A percentile compares a stretch with the other conserved stretches of the same genome.
Conservation (phyloP, 1,284 basidiomycete genomes). For the Ustilago nuda region DNA sequence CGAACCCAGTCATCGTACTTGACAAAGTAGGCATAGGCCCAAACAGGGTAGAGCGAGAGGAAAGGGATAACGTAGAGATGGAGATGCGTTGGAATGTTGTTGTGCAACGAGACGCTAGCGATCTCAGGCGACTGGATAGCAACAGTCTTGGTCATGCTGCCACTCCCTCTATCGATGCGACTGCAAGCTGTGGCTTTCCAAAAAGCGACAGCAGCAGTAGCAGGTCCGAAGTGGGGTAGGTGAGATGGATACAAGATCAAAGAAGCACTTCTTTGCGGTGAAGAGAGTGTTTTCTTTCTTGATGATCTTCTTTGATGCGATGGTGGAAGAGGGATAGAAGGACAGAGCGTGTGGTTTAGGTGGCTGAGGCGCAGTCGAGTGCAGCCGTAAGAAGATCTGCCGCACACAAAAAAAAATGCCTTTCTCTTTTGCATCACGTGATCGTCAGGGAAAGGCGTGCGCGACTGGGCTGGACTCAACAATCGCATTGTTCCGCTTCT, state of each 20-base stretch:
- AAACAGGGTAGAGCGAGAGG: slow-evolving; percentile 83
- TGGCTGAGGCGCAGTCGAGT: not conserved
- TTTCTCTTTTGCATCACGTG: not conserved
- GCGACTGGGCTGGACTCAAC: no score
- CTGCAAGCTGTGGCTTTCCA: slow-evolving; percentile 9
- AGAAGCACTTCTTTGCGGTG: not conserved
- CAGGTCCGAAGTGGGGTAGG: slow-evolving; percentile 10
- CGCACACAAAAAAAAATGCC: not conserved
- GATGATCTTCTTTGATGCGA: slow-evolving; percentile 8
- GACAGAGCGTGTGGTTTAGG: not conserved
- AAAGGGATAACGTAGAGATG: slow-evolving; percentile 89
- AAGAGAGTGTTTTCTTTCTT: not conserved
- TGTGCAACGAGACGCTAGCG: slow-evolving; percentile 81
- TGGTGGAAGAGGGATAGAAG: not conserved
- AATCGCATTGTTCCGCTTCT: no score
- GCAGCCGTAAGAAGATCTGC: slow-evolving; percentile 28
- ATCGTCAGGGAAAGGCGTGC: no score
- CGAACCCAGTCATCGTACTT: slow-evolving; percentile 80
- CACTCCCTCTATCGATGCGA: slow-evolving; percentile 18
- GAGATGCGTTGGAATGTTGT: slow-evolving; percentile 79
- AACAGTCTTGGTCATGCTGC: slow-evolving; percentile 38
- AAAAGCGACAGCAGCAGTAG: slow-evolving; percentile 17
- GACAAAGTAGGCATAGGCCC: slow-evolving; percentile 91
- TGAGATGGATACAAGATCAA: slow-evolving; percentile 5
- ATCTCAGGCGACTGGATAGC: slow-evolving; percentile 87